These are phyloP conservation scores for Phytophthora macrochlamydospora DNA, from an alignment of 352 stramenopile genomes.

Conservation along the genomic window DNA sequence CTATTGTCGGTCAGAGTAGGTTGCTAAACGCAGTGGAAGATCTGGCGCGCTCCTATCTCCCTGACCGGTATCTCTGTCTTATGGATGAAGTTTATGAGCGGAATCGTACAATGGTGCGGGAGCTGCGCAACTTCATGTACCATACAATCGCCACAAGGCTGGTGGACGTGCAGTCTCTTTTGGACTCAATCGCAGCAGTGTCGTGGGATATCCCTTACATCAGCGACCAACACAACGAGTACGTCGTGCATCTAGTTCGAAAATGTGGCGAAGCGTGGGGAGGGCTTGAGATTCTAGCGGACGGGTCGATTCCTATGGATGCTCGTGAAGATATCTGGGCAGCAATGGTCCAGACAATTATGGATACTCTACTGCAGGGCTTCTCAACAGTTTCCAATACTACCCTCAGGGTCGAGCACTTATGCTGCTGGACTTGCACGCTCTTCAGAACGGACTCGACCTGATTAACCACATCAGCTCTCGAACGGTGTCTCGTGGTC, in stretches of 20 bases:
- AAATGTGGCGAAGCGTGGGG: conserved; percentile 85
- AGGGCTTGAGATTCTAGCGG: conserved; percentile 65
- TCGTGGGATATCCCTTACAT: conserved; percentile 75
- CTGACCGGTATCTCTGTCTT: conserved; percentile 66
- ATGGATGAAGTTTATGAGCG: conserved; percentile 74
- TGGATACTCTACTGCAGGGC: conserved; percentile 91
- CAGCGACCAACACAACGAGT: conserved; percentile 77
- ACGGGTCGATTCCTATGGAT: conserved; percentile 68
- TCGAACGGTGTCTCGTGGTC: conserved; percentile 47
- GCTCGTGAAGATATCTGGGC: conserved; percentile 83
- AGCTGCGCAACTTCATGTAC: conserved; percentile 76
- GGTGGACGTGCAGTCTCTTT: conserved; percentile 48
- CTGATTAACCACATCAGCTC: conserved; percentile 82
- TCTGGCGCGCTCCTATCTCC: conserved; percentile 65
- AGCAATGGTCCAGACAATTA: conserved; percentile 81
- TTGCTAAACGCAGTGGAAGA: conserved; percentile 74
- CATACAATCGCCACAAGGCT: conserved; percentile 48
- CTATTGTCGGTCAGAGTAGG: conserved; percentile 60
- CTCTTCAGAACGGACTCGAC: conserved; percentile 84
- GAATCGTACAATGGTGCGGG: conserved; percentile 47
- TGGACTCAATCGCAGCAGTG: conserved; percentile 53
- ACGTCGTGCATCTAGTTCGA: conserved; percentile 78
- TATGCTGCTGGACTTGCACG: conserved; percentile 97
- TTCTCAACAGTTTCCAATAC: conserved; percentile 91
- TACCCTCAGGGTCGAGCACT: conserved; percentile 94